These are phyloP conservation scores for Syncephalastrum monosporum DNA, from an alignment of 371 early-diverging fungal species.

Conservation along the genomic window DNA sequence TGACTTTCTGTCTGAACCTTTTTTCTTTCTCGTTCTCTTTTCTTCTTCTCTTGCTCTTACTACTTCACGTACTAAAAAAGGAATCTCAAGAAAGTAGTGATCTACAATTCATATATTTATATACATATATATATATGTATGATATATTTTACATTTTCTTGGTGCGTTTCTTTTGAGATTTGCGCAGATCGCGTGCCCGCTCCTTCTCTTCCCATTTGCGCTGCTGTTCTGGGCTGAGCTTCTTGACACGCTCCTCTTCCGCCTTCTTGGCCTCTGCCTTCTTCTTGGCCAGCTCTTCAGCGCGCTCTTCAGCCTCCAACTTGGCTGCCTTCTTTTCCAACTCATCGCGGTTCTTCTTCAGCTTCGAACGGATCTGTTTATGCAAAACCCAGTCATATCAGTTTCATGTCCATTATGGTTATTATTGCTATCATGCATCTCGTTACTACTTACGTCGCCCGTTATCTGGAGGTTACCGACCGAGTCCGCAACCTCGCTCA, in stretches of 20 bases:
- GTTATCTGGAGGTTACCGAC: constrained; percentile 21
- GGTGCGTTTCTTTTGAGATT: constrained; percentile 56
- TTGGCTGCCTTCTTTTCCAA: constrained; percentile 50
- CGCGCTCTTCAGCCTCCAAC: constrained; percentile 45
- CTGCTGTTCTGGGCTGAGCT: constrained; percentile 63
- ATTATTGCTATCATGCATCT: too few relatives aligned
- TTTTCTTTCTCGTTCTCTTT: neutral
- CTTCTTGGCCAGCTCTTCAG: constrained; percentile 47
- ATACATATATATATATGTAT: constrained; percentile 4
- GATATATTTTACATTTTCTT: constrained; percentile 35
- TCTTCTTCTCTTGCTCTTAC: neutral
- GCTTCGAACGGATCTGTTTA: constrained; percentile 26
- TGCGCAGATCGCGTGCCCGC: constrained; percentile 59
- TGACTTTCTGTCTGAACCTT: neutral
- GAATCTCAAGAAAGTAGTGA: neutral
- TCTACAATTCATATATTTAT: constrained; percentile 1
- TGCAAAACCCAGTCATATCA: neutral
- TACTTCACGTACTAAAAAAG: neutral
- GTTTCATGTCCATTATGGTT: neutral
- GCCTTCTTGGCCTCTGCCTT: constrained; percentile 69
- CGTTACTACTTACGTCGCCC: constrained; percentile 22
- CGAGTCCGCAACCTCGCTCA: constrained; percentile 36
- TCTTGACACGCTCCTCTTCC: constrained; percentile 65
- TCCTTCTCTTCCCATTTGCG: constrained; percentile 81
- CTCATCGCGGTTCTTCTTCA: constrained; percentile 47